phyloP scores from a whole-genome alignment of 1,139 yeast genomes.

The Maudiozyma humilis region DNA sequence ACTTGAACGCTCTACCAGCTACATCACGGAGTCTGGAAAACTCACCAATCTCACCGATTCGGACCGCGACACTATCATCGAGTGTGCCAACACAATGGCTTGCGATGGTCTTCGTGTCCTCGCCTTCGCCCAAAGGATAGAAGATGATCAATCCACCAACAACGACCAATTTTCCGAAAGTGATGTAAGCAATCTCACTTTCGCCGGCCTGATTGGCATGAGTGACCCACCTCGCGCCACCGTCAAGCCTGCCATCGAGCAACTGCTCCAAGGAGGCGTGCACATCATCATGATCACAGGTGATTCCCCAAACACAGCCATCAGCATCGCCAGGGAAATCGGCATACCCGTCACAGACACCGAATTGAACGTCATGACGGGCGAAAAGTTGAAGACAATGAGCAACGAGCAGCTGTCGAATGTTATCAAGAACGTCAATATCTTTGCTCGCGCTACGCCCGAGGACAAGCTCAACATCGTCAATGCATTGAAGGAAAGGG shows the following conservation, averaged over 20 bases:
- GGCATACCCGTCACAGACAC: constrained; percentile 75
- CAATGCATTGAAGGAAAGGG: constrained; percentile 81
- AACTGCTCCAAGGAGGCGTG: constrained; percentile 82
- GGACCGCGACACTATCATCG: constrained; percentile 38
- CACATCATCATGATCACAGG: constrained; percentile 98
- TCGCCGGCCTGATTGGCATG: too few relatives aligned
- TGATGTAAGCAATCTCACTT: constrained; percentile 51
- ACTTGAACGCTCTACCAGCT: constrained; percentile 51
- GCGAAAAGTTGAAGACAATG: constrained; percentile 69
- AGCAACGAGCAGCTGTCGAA: constrained; percentile 60
- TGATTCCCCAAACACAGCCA: constrained; percentile 85
- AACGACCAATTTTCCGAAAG: constrained; percentile 23
- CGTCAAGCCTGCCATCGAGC: constrained; percentile 61
- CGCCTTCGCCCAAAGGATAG: constrained; percentile 60
- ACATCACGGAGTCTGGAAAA: constrained; percentile 51
- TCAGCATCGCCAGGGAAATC: constrained; percentile 78
- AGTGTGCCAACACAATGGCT: constrained; percentile 62
- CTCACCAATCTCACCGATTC: constrained; percentile 44
- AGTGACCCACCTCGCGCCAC: constrained; percentile 94
- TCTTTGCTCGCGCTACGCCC: too few relatives aligned
- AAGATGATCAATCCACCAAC: constrained; percentile 33
- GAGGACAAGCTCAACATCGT: constrained; percentile 85
- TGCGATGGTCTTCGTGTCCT: constrained; percentile 78
- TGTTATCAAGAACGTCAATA: constrained; percentile 73
- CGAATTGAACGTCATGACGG: constrained; percentile 62